Conservation (phyloP, 768 basidiomycete genomes). For the Tricholoma flavovirens region DNA sequence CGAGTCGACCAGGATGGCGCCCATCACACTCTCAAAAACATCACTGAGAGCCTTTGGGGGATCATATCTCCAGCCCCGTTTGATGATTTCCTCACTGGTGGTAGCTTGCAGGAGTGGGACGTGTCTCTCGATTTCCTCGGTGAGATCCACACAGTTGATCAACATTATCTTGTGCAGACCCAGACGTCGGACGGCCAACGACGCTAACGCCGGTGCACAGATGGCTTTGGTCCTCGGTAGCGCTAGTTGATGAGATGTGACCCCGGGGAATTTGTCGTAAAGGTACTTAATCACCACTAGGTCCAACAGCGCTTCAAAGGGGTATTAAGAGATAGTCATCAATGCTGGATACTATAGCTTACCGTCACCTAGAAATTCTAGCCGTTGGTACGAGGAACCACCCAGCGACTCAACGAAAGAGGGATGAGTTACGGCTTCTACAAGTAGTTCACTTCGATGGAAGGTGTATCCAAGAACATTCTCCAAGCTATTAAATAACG, state of each 20-base stretch:
- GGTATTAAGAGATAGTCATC: slow-evolving; percentile 9
- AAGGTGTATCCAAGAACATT: slow-evolving; percentile 67
- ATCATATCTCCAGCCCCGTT: slow-evolving; percentile 73
- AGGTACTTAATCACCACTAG: slow-evolving; percentile 69
- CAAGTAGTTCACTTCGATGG: slow-evolving; percentile 50
- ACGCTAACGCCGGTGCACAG: slow-evolving; percentile 69
- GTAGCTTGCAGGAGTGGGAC: slow-evolving; percentile 53
- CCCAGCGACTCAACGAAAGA: slow-evolving; percentile 51
- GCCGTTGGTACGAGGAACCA: slow-evolving; percentile 70
- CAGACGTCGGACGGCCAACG: slow-evolving; percentile 58
- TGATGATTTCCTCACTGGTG: slow-evolving; percentile 55
- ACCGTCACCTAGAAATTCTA: slow-evolving; percentile 92
- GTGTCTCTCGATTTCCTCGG: slow-evolving; percentile 53
- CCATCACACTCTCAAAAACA: slow-evolving; percentile 78
- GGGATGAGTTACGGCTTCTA: slow-evolving; percentile 84
- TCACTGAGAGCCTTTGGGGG: slow-evolving; percentile 86
- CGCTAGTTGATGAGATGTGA: slow-evolving; percentile 74
- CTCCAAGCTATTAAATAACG: slow-evolving; percentile 53
- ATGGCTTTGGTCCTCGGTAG: slow-evolving; percentile 66
- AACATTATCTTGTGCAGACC: slow-evolving; percentile 65
- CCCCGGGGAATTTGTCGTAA: slow-evolving; percentile 59
- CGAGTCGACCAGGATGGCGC: slow-evolving; percentile 78
- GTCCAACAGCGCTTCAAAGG: slow-evolving; percentile 55
- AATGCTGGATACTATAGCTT: slow-evolving; percentile 19
- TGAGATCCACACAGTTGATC: slow-evolving; percentile 63